Percentiles rank a stretch among this genome's conserved stretches.
These are phyloP conservation scores for Bimuria novae-zelandiae DNA, from an alignment of 2,329 filamentous ascomycete species.

Conservation along the genomic window DNA sequence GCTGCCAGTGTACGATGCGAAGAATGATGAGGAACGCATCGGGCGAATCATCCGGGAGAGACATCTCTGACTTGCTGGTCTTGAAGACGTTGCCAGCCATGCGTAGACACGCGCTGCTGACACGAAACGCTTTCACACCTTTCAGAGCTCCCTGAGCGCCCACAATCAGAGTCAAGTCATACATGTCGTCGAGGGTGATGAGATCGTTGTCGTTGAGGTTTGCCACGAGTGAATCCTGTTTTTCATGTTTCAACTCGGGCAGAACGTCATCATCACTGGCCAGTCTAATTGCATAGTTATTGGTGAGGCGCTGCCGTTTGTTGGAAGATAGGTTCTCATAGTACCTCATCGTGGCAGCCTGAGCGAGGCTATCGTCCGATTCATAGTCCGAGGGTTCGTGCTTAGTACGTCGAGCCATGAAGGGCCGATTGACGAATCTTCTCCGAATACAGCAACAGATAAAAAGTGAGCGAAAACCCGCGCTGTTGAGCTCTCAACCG, in stretches of 20 bases:
- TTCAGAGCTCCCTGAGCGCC: background rate
- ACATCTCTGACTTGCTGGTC: constrained; percentile 24
- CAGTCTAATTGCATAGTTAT: too few species aligned
- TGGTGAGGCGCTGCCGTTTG: background rate
- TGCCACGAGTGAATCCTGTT: background rate
- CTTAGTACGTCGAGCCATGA: too few species aligned
- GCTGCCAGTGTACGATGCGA: constrained; percentile 33
- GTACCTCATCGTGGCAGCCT: too few species aligned
- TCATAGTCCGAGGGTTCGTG: too few species aligned
- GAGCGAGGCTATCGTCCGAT: too few species aligned
- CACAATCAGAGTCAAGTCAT: background rate
- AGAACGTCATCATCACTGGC: too few species aligned
- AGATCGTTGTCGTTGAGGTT: background rate
- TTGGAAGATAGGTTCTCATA: too few species aligned
- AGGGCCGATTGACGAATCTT: too few species aligned
- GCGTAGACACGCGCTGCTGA: background rate
- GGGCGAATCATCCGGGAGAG: constrained; percentile 33
- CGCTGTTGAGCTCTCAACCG: too few species aligned
- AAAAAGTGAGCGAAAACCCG: too few species aligned
- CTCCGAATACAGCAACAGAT: too few species aligned
- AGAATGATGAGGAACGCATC: constrained; percentile 31
- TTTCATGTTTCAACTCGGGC: too few species aligned
- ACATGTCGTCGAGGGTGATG: background rate
- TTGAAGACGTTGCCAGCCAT: background rate
- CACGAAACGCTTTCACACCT: background rate